Conservation (phyloP, 2,329 filamentous ascomycete genomes). For the Lasiodiplodia sp. region DNA sequence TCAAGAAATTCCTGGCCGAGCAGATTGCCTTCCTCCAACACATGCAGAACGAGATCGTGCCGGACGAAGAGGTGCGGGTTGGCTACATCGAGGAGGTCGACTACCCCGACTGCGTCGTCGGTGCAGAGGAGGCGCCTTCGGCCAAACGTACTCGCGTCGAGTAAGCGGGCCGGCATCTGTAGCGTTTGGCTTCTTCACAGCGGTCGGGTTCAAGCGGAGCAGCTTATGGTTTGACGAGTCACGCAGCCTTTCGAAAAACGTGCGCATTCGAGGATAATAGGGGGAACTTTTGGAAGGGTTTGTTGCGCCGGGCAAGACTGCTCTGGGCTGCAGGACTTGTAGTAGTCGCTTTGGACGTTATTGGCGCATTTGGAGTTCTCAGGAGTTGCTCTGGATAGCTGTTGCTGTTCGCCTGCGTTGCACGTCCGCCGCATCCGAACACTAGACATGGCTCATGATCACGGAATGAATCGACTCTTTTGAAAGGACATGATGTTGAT, state of each 20-base stretch:
- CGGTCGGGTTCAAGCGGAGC: neutral
- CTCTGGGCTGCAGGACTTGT: constrained; percentile 17
- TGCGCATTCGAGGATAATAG: constrained; percentile 22
- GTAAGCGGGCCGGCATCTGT: constrained; percentile 5
- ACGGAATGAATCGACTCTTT: constrained; percentile 16
- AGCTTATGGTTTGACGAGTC: constrained; percentile 29
- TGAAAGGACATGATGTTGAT: constrained; percentile 18
- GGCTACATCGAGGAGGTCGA: constrained; percentile 41
- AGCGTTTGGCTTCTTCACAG: constrained; percentile 5
- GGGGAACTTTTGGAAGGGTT: neutral
- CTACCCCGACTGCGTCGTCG: constrained; percentile 39
- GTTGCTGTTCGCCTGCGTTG: neutral
- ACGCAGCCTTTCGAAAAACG: constrained; percentile 25
- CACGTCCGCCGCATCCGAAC: constrained; percentile 6
- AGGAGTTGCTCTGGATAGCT: constrained; percentile 18
- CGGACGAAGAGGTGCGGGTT: constrained; percentile 39
- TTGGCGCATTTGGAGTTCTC: constrained; percentile 28
- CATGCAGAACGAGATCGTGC: constrained; percentile 45
- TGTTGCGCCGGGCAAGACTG: constrained; percentile 27
- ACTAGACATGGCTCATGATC: constrained; percentile 24
- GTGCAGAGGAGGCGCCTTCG: constrained; percentile 28
- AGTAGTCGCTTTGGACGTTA: neutral
- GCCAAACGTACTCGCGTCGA: constrained; percentile 25
- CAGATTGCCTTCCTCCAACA: constrained; percentile 43
- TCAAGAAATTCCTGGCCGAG: constrained; percentile 47